These are phyloP conservation scores for Teratosphaeriaceae sp. DNA, from an alignment of 2,329 filamentous ascomycete species.

Conservation along the genomic window DNA sequence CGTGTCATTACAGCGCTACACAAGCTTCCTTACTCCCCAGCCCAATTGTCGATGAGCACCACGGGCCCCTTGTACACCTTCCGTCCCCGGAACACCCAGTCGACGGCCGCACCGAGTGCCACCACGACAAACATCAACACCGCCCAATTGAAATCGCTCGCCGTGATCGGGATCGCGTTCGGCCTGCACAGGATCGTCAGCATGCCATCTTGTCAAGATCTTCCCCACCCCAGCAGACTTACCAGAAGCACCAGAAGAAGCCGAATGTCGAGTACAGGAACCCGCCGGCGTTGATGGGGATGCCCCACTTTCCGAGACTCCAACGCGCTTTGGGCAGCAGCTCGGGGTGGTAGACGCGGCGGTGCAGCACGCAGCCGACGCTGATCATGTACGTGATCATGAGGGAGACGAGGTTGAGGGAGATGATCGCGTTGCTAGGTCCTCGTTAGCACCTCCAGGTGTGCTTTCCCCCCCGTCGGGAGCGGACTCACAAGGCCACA, in stretches of 20 bases:
- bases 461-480: conserved; percentile 30
- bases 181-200: conserved; percentile 42
- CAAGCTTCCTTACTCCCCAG: no score
- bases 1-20: no score
- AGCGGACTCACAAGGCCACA: conserved; percentile 32
- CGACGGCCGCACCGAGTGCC: conserved; percentile 33
- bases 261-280: conserved; percentile 39
- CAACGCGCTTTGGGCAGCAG: conserved; percentile 31
- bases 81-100: conserved; percentile 19
- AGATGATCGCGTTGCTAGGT: conserved; percentile 28
- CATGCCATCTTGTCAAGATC: no score
- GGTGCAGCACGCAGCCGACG: conserved; percentile 30
- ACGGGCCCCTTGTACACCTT: conserved; percentile 2
- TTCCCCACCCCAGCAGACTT: no score
- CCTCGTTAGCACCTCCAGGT: no score
- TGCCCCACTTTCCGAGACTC: conserved; percentile 33
- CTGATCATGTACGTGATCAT: conserved; percentile 34
- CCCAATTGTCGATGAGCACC: no score
- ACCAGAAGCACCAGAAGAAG: conserved; percentile 35
- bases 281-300: conserved; percentile 31
- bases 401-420: conserved; percentile 32
- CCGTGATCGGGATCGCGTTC: no score
- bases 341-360: conserved; percentile 25
- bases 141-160: conserved; percentile 44
- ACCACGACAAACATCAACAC: conserved; percentile 37